Evolutionary conservation across 2,329 filamentous ascomycete species (phyloP).

Genomic region (Fusarium tricinctum): DNA sequence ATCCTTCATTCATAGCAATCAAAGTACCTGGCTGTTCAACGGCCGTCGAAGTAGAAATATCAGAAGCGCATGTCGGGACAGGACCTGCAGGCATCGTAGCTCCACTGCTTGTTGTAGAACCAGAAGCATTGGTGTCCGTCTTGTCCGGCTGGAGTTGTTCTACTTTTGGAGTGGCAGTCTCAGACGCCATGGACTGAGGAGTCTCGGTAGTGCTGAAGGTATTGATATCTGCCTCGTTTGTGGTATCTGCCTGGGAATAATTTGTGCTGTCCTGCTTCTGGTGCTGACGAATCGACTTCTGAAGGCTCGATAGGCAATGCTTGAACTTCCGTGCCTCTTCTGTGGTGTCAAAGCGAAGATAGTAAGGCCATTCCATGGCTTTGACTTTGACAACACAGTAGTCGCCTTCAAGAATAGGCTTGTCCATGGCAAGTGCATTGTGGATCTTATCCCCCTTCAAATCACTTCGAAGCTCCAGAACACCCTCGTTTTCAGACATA

Average conservation of each 20-base stretch:
- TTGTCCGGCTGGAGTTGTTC: neutral
- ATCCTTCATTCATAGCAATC: slow-evolving; percentile 28
- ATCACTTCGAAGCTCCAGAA: slow-evolving; percentile 28
- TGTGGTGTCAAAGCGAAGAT: slow-evolving; percentile 37
- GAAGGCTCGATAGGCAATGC: slow-evolving; percentile 15
- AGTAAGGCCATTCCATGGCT: slow-evolving; percentile 11
- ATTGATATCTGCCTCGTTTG: neutral
- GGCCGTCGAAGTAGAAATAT: neutral
- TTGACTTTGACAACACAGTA: slow-evolving; percentile 42
- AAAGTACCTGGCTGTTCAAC: slow-evolving; percentile 1
- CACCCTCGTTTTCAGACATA: neutral
- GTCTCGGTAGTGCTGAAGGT: neutral
- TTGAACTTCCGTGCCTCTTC: slow-evolving; percentile 38
- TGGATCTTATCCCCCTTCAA: slow-evolving; percentile 30
- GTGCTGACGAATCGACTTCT: slow-evolving; percentile 12
- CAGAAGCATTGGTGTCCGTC: neutral
- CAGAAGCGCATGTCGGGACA: neutral
- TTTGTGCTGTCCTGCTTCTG: neutral
- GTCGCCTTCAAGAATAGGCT: slow-evolving; percentile 33
- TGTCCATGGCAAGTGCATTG: slow-evolving; percentile 43
- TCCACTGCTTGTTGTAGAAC: neutral
- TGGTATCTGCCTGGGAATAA: neutral
- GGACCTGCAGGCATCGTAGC: neutral
- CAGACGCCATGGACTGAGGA: neutral
- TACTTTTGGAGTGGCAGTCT: neutral